phyloP scores from a whole-genome alignment of 176 grass and related monocot genomes.

The Eleusine coracana region DNA sequence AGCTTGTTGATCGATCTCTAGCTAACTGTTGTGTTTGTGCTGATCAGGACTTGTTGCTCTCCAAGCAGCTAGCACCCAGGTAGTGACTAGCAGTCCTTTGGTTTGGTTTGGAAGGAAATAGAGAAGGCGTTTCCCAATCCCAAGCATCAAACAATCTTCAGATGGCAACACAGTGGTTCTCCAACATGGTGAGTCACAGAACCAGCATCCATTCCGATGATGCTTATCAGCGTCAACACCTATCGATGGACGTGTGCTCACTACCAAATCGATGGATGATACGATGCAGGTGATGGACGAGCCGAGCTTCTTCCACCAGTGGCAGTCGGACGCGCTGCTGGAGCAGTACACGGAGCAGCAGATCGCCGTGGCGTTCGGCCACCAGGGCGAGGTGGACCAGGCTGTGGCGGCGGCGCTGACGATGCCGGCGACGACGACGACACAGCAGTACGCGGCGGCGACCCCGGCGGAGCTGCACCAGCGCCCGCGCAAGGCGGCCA shows the following conservation, averaged over 20 bases:
- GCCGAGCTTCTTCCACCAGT: conserved; percentile 87
- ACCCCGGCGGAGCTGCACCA: conserved; percentile 23
- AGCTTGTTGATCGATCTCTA: conserved; percentile 12
- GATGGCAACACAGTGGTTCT: conserved; percentile 84
- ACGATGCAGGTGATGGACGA: conserved; percentile 70
- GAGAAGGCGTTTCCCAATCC: background rate
- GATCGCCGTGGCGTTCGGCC: conserved; percentile 69
- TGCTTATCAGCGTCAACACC: background rate
- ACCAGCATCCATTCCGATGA: background rate
- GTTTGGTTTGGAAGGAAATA: conserved; percentile 35
- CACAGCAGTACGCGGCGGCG: conserved; percentile 5
- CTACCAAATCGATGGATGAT: too few species aligned
- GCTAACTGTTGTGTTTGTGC: conserved; percentile 9
- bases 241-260: conserved; percentile 1
- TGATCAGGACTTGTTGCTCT: conserved; percentile 47
- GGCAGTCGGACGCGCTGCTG: conserved; percentile 67
- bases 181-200: conserved; percentile 59
- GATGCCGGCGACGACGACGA: background rate
- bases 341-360: conserved; percentile 79
- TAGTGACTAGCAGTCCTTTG: conserved; percentile 32
- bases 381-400: conserved; percentile 57
- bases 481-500: conserved; percentile 58
- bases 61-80: background rate
- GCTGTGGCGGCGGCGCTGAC: background rate
- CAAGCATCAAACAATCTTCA: conserved; percentile 21